These are phyloP conservation scores for Medicago lupulina DNA, from an alignment of 306 rosid genomes.

Conservation along the genomic window DNA sequence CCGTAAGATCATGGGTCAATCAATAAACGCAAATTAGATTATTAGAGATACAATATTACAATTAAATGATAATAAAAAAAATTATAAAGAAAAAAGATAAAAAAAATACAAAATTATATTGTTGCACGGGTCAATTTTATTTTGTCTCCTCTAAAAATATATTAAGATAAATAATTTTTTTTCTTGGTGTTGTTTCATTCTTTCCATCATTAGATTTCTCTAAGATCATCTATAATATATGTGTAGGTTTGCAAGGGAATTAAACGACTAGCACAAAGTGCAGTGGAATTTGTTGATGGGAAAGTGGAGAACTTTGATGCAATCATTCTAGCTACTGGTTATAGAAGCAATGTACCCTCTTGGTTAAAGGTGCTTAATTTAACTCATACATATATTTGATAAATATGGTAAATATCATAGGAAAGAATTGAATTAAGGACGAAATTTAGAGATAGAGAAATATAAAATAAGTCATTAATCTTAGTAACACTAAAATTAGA, in stretches of 20 bases:
- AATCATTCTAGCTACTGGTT: slow-evolving; percentile 82
- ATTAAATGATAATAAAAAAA: too few species aligned
- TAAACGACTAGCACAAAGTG: slow-evolving; percentile 57
- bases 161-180: not conserved
- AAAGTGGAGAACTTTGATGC: slow-evolving; percentile 73
- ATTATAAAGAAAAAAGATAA: too few species aligned
- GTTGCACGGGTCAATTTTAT: too few species aligned
- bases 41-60: too few species aligned
- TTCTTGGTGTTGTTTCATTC: slow-evolving; percentile 3
- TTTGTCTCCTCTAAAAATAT: too few species aligned
- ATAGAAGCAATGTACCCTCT: slow-evolving; percentile 80
- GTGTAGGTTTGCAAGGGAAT: slow-evolving; percentile 73
- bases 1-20: too few species aligned
- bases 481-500: not conserved
- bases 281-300: slow-evolving; percentile 82
- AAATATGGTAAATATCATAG: too few species aligned
- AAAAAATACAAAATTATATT: too few species aligned
- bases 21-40: too few species aligned
- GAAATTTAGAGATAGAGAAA: too few species aligned
- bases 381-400: not conserved
- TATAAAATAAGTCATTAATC: too few species aligned
- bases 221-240: not conserved
- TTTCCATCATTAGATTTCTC: slow-evolving; percentile 38
- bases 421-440: not conserved
- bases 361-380: slow-evolving; percentile 71